phyloP scores from a whole-genome alignment of 2,329 filamentous ascomycete genomes.

The Fusarium sp. region DNA sequence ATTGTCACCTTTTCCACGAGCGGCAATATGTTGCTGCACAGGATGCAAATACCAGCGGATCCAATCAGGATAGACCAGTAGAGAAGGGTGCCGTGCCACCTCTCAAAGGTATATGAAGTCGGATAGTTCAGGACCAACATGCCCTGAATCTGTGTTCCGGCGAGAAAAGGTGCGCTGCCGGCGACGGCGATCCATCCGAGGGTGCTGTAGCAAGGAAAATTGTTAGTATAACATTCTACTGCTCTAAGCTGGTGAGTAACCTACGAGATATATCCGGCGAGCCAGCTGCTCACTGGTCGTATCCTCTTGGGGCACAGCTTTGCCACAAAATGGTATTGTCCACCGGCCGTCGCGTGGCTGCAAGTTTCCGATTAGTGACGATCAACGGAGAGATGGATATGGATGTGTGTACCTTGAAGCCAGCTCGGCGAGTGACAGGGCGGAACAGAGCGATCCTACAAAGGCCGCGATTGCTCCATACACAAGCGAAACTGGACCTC shows the following conservation, averaged over 20 bases:
- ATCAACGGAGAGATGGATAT: background rate
- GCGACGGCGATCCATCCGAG: constrained; percentile 18
- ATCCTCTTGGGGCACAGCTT: background rate
- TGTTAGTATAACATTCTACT: background rate
- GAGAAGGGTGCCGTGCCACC: constrained; percentile 13
- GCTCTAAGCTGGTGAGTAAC: background rate
- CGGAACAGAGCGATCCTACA: background rate
- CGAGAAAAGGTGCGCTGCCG: constrained; percentile 9
- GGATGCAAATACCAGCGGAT: background rate
- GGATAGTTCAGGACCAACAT: constrained; percentile 13
- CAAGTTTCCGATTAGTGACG: accelerated
- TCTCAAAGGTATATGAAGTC: constrained; percentile 2
- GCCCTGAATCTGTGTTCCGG: constrained; percentile 15
- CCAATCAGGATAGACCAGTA: background rate
- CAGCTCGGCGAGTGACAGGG: constrained; percentile 4
- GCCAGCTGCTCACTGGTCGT: background rate
- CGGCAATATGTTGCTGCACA: constrained; percentile 8
- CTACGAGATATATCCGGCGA: constrained; percentile 7
- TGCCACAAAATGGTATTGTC: constrained; percentile 22
- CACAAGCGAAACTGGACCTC: background rate
- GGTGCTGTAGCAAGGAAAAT: background rate
- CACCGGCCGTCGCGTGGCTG: constrained; percentile 9
- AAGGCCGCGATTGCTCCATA: background rate
- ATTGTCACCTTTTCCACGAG: constrained; percentile 14
- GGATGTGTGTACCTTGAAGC: background rate